Base-by-base conservation (phyloP, 176 grass and related monocot species). In the Canna indica region DNA sequence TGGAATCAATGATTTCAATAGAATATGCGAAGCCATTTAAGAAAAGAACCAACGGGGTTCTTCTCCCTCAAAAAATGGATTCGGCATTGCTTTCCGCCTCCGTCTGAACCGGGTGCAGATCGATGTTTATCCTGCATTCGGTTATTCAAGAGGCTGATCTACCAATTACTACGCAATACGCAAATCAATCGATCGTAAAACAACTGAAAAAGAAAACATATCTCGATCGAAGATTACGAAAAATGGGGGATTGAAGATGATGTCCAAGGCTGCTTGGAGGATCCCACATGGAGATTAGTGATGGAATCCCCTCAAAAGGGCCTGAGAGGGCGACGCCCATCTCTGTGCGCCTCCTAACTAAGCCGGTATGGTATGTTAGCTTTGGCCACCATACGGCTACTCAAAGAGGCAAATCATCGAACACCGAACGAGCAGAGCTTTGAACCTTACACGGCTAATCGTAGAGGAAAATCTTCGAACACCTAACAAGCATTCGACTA, bases 31-130 rank as follows among this genome's bases (percentile, higher is more conserved):
- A 68, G 7, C 65, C 65, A 45, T 44, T 20, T 27, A 68, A 45
- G 65, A 68, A 68, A 68, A 33, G 65, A 44, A 44, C 34, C 22
- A 67, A 0, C 25, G 7, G 13, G 16, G n/a, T 26, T 44, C 65
- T 33, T 27, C 36, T 45, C 65, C 36, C n/a, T 68, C 65, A 68
- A 68, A 34, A 41, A 45, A n/a, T n/a, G 38, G 65, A 68, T 68
- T 68, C 33, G 36, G n/a, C 1, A 25, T 68, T 14, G n/a, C 65
- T 68, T 44, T 68, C 32, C 65, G 65, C 65, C 65, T 44, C 65
- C 39, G 65, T 68, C 65, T 68, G 65, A 68, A 44, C 65, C 65
- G 38, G 15, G 25, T 45, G 65, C 65, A 68, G 39, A 68, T 44
- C 22, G 20, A 4, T 11, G 18, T 25, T 25, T 4, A 42, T 44